Base-by-base conservation (phyloP, 257 asterid genomes). In the Scutellaria baicalensis region DNA sequence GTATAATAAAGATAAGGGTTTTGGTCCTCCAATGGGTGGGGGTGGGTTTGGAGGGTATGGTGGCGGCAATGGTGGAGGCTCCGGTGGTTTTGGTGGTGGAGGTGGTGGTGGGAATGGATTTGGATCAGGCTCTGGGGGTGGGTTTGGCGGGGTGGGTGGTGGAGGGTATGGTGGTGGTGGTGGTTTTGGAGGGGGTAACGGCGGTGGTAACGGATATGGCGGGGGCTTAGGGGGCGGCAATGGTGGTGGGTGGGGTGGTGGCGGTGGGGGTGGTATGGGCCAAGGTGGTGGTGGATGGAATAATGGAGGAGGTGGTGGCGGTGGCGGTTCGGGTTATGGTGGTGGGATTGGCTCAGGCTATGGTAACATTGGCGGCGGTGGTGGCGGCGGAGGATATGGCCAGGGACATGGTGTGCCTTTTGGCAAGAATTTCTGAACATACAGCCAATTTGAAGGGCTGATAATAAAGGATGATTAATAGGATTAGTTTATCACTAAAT, bases 291-390 rank as follows among this genome's bases (percentile, higher is more conserved):
- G 73, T 48, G 0, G 80, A 75, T 1, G 73, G 75, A 0, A 27
- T 3, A 27, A 27, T 5, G 78, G 77, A 7, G 74, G 71, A 23
- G 66, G 70, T 3, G 43, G 42, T 11, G 84, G 84, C 1, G 69
- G 72, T 1, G 47, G 50, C 9, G 85, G 82, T 3, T 57, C 62
- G 14, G 79, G 85, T 10, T 74, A 64, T 1, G 78, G 79, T 5
- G 70, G 71, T 4, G 71, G 69, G 1, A 31, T 67, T 21, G 81
- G 76, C 10, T 27, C 47, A 3, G 77, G 74, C 0, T 38, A 36
- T 36, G 82, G 83, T 0, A n/a, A n/a, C n/a, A n/a, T 16, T 6
- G 43, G 44, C 4, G 49, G 49, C 3, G 39, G 43, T 2, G 40
- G 62, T 12, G 59, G 74, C 1, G 45, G 27, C 5, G 64, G 56